Percentiles rank a stretch among this genome's conserved stretches.
Conservation (phyloP, 139 green algal genomes). For the Tetraselmis striata region DNA sequence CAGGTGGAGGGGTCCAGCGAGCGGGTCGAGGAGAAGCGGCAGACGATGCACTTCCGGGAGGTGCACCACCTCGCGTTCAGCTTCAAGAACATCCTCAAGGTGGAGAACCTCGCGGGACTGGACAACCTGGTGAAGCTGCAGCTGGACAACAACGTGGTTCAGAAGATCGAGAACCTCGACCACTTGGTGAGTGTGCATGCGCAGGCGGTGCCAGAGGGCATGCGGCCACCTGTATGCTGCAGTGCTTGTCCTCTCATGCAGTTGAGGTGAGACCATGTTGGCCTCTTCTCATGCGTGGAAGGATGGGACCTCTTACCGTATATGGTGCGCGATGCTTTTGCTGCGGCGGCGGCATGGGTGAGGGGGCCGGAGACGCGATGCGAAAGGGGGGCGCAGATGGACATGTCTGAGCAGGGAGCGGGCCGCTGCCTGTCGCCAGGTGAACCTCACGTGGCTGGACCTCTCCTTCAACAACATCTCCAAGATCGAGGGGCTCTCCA, state of each 20-base stretch:
- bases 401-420: neutral
- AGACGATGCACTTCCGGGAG: conserved; percentile 44
- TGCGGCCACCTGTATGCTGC: too few species aligned
- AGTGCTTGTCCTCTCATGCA: too few species aligned
- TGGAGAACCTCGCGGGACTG: conserved; percentile 65
- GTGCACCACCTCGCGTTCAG: conserved; percentile 59
- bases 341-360: too few species aligned
- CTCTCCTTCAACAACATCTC: conserved; percentile 82
- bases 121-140: conserved; percentile 68
- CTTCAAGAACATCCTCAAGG: conserved; percentile 58
- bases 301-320: too few species aligned
- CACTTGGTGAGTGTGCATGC: conserved; percentile 54
- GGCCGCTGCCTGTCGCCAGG: conserved; percentile 22
- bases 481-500: conserved; percentile 67
- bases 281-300: too few species aligned
- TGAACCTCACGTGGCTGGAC: conserved; percentile 68
- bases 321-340: too few species aligned
- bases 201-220: too few species aligned
- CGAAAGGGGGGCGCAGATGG: conserved; percentile 20
- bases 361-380: conserved; percentile 31
- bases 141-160: conserved; percentile 80
- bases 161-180: conserved; percentile 63
- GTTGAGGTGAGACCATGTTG: too few species aligned
- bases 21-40: conserved; percentile 51
- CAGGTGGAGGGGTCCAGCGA: conserved; percentile 34